These are phyloP conservation scores for Neurospora sublineolata DNA, from an alignment of 495 filamentous ascomycete species.

Conservation along the genomic window DNA sequence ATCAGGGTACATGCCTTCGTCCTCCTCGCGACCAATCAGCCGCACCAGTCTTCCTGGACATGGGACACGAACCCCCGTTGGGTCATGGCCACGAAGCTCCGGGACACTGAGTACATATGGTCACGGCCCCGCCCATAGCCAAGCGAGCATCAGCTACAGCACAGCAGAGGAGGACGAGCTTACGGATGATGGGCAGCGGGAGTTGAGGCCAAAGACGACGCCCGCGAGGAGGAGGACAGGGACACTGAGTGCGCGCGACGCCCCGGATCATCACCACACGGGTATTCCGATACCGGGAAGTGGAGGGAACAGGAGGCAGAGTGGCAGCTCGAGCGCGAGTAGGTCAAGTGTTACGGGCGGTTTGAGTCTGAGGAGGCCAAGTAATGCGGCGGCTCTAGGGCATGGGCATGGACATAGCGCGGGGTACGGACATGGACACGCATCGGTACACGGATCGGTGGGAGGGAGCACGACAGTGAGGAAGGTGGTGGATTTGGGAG, in stretches of 20 bases:
- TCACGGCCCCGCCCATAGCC: conserved; percentile 36
- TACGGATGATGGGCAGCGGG: conserved; percentile 26
- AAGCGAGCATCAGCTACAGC: conserved; percentile 29
- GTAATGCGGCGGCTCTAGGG: background rate
- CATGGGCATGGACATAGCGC: background rate
- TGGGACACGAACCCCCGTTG: conserved; percentile 53
- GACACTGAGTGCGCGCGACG: conserved; percentile 30
- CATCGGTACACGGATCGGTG: background rate
- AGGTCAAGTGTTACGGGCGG: conserved; percentile 23
- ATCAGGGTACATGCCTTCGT: conserved; percentile 37
- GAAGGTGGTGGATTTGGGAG: conserved; percentile 35
- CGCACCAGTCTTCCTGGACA: conserved; percentile 41
- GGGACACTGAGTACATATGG: conserved; percentile 1
- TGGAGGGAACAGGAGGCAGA: conserved; percentile 33
- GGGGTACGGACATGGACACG: background rate
- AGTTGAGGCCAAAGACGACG: conserved; percentile 34
- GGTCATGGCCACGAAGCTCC: conserved; percentile 46
- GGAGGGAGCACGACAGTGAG: conserved; percentile 1
- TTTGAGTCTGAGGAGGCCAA: conserved; percentile 25
- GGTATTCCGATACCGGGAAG: conserved; percentile 19
- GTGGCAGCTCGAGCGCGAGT: conserved; percentile 35
- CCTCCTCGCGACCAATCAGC: conserved; percentile 48
- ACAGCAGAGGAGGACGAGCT: conserved; percentile 33
- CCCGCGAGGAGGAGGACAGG: conserved; percentile 38
- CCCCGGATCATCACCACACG: conserved; percentile 14